Conservation (phyloP, 768 basidiomycete genomes). For the Calocybe indica region DNA sequence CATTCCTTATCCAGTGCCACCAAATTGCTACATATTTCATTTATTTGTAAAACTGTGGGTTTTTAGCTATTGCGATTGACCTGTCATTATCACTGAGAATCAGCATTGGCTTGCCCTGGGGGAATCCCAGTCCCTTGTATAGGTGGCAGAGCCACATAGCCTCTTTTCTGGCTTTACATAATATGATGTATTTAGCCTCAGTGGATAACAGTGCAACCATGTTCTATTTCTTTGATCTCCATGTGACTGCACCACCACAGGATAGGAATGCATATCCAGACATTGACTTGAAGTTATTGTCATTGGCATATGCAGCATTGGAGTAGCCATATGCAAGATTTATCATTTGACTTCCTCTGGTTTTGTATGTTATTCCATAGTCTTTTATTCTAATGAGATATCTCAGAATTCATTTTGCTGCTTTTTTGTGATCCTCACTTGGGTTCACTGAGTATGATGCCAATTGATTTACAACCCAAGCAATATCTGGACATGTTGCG, state of each 20-base stretch:
- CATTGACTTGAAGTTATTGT: neutral
- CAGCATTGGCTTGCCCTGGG: slow-evolving; percentile 1
- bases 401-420: slow-evolving; percentile 3
- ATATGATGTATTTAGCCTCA: slow-evolving; percentile 41
- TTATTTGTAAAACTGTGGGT: slow-evolving; percentile 27
- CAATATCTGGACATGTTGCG: slow-evolving; percentile 17
- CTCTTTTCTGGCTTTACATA: slow-evolving; percentile 19
- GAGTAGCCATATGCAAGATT: neutral
- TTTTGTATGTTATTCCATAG: neutral
- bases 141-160: slow-evolving; percentile 18
- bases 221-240: slow-evolving; percentile 29
- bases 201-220: slow-evolving; percentile 21
- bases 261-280: slow-evolving; percentile 5
- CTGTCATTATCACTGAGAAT: slow-evolving; percentile 30
- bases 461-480: slow-evolving; percentile 7
- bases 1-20: slow-evolving; percentile 31
- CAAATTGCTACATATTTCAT: slow-evolving; percentile 38
- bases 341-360: neutral
- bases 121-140: slow-evolving; percentile 13
- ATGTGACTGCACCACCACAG: no score
- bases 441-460: neutral
- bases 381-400: slow-evolving; percentile 1
- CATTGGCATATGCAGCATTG: no score
- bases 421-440: neutral
- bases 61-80: slow-evolving; percentile 25